Conservation (phyloP, 306 rosid genomes). For the Glycine tomentella region DNA sequence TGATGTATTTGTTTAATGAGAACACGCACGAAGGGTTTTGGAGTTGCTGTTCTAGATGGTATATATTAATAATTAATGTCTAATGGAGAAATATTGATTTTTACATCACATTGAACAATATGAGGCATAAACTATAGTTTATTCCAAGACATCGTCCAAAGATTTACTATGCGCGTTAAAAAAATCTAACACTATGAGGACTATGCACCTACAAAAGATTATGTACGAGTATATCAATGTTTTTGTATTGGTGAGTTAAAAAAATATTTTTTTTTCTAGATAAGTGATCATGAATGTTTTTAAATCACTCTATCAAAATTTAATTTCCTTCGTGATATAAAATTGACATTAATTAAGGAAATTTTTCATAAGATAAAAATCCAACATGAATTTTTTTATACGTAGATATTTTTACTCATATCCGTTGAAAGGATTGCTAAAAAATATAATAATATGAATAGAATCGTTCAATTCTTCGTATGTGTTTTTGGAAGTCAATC, state of each 20-base stretch:
- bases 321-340: too few species aligned
- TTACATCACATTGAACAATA: not conserved
- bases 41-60: too few species aligned
- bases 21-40: not conserved
- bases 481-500: conserved; percentile 1
- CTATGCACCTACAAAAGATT: not conserved
- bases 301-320: too few species aligned
- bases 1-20: not conserved
- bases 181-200: not conserved
- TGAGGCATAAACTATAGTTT: too few species aligned
- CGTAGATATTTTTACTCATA: too few species aligned
- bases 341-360: too few species aligned
- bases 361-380: too few species aligned
- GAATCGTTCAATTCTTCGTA: conserved; percentile 22
- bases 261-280: too few species aligned
- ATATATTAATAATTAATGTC: too few species aligned
- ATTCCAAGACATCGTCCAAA: not conserved
- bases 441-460: not conserved
- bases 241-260: not conserved
- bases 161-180: not conserved
- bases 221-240: not conserved
- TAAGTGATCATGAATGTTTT: too few species aligned
- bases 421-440: too few species aligned
- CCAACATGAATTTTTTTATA: too few species aligned
- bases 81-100: not conserved